Evolutionary conservation across 352 stramenopile species (phyloP).

Genomic region (Aphanomyces invadans): DNA sequence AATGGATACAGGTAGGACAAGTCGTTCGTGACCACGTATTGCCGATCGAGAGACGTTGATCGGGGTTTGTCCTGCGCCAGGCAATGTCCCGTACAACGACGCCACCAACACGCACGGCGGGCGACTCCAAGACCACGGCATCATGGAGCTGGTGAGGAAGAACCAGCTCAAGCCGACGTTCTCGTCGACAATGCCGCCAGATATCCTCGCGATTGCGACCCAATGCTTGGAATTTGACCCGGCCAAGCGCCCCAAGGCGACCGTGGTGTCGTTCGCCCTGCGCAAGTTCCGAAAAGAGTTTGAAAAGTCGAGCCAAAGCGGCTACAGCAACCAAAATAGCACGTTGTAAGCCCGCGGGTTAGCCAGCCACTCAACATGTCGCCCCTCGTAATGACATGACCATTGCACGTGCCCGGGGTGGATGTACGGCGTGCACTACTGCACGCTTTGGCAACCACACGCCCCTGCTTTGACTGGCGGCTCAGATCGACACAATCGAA

Average conservation of each 20-base stretch:
- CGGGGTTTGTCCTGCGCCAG: neutral
- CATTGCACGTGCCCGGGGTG: no score
- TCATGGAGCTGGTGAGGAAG: slow-evolving; percentile 57
- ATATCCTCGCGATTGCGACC: slow-evolving; percentile 46
- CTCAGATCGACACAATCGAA: no score
- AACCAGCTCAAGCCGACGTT: slow-evolving; percentile 62
- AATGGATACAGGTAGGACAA: slow-evolving; percentile 29
- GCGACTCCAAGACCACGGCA: slow-evolving; percentile 22
- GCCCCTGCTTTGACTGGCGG: no score
- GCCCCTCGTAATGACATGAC: no score
- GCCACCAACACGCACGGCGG: slow-evolving; percentile 15
- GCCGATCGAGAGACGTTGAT: no score
- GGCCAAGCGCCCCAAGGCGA: slow-evolving; percentile 49
- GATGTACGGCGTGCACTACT: no score
- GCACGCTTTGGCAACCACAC: no score
- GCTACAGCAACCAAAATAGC: neutral
- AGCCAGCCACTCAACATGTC: no score
- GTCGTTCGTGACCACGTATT: neutral
- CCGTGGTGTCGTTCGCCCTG: slow-evolving; percentile 64
- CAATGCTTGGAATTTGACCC: slow-evolving; percentile 60
- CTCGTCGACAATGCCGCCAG: slow-evolving; percentile 33
- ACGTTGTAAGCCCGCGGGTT: neutral
- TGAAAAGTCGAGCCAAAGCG: slow-evolving; percentile 3
- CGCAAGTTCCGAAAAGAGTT: slow-evolving; percentile 54
- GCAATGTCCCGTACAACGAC: slow-evolving; percentile 16